These are phyloP conservation scores for Hemisphaericaspora nanyangensis DNA, from an alignment of 805 yeast species.

Conservation along the genomic window DNA sequence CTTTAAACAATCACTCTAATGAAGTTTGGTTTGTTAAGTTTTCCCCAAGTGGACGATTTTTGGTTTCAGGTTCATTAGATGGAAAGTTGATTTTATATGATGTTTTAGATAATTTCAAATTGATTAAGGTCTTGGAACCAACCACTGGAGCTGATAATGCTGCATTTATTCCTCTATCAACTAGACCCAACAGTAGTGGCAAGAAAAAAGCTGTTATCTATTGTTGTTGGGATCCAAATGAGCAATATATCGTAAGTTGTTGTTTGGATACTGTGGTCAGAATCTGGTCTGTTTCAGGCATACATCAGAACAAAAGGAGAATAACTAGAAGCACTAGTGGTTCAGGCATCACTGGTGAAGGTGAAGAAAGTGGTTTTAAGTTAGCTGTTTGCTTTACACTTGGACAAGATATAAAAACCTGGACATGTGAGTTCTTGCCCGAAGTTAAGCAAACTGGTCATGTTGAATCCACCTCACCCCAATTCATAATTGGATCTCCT, in stretches of 20 bases:
- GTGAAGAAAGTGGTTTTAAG: constrained; percentile 10
- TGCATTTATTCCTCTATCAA: constrained; percentile 22
- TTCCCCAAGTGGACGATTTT: constrained; percentile 68
- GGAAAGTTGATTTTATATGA: constrained; percentile 62
- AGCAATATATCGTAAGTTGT: constrained; percentile 61
- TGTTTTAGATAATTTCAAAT: constrained; percentile 41
- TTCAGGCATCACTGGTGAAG: not conserved
- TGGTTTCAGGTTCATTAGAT: constrained; percentile 79
- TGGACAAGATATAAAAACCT: constrained; percentile 36
- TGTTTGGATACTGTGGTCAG: constrained; percentile 68
- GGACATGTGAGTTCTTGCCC: constrained; percentile 68
- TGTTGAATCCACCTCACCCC: constrained; percentile 23
- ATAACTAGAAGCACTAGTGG: constrained; percentile 4
- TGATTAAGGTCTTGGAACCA: constrained; percentile 28
- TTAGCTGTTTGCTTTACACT: constrained; percentile 35
- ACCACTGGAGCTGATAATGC: constrained; percentile 22
- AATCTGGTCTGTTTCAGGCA: constrained; percentile 58
- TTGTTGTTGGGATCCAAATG: constrained; percentile 75
- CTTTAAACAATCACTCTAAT: constrained; percentile 51
- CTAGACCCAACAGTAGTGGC: constrained; percentile 18
- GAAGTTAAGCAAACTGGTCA: constrained; percentile 19
- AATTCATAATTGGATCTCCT: constrained; percentile 72
- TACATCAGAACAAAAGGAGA: constrained; percentile 14
- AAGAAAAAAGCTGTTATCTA: constrained; percentile 49
- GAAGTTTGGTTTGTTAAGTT: constrained; percentile 86